Conservation (phyloP, 805 yeast species). For the Saturnispora sanitii region DNA sequence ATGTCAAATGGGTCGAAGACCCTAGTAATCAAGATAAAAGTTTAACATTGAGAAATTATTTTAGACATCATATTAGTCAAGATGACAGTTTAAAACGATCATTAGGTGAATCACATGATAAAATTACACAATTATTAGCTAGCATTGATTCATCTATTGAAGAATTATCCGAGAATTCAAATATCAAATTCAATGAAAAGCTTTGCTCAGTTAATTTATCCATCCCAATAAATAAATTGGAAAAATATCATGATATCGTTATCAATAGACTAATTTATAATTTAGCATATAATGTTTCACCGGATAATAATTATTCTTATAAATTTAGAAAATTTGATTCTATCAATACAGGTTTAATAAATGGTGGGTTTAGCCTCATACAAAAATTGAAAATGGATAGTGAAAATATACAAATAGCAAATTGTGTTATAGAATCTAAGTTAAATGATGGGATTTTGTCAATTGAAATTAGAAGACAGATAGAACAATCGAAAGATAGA, state of each 20-base stretch:
- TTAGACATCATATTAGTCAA: conserved; percentile 21
- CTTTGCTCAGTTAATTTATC: conserved; percentile 13
- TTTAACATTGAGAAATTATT: conserved; percentile 49
- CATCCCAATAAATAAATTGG: conserved; percentile 15
- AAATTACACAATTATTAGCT: conserved; percentile 11
- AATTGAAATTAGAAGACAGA: conserved; percentile 1
- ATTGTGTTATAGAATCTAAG: background rate
- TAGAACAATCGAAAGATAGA: conserved; percentile 1
- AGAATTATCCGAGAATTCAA: conserved; percentile 15
- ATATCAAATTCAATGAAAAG: background rate
- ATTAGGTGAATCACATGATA: conserved; percentile 11
- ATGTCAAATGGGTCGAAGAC: conserved; percentile 62
- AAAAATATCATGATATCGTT: conserved; percentile 14
- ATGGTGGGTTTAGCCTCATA: conserved; percentile 1
- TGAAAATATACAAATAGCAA: background rate
- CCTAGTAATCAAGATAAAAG: conserved; percentile 44
- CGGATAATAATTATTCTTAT: conserved; percentile 4
- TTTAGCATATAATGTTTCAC: conserved; percentile 10
- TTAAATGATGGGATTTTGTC: background rate
- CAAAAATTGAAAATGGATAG: background rate
- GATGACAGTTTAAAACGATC: conserved; percentile 9
- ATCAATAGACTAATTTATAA: conserved; percentile 24
- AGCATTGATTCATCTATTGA: conserved; percentile 16
- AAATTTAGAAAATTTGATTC: conserved; percentile 11
- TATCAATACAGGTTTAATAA: background rate